Evolutionary conservation across 345 rosid species (phyloP).

Genomic region (Nasturtium officinale): DNA sequence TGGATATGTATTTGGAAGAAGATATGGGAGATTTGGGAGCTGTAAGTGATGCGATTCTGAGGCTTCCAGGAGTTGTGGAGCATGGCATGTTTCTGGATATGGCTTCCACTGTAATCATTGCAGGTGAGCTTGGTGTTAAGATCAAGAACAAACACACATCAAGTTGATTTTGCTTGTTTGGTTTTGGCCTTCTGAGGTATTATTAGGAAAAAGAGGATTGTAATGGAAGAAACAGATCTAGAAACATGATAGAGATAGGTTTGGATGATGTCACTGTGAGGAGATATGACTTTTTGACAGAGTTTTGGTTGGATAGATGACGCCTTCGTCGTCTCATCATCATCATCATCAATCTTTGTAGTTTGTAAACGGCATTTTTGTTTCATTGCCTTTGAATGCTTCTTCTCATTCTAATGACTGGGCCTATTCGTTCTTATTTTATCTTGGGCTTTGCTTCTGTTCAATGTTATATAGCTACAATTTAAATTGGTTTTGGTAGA

Average conservation of each 20-base stretch:
- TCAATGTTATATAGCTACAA: neutral
- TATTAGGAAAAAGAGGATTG: slow-evolving; percentile 6
- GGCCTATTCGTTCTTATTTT: neutral
- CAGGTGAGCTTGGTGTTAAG: slow-evolving; percentile 78
- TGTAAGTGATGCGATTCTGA: slow-evolving; percentile 70
- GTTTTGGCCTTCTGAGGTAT: neutral
- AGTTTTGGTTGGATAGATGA: slow-evolving; percentile 24
- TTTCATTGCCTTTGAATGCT: neutral
- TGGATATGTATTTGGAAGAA: slow-evolving; percentile 70
- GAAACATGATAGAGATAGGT: too few relatives aligned
- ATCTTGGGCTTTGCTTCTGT: slow-evolving; percentile 26
- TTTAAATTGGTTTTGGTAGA: slow-evolving; percentile 20
- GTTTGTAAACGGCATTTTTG: neutral
- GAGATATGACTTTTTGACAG: neutral
- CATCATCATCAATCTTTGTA: neutral
- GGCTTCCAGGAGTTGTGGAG: slow-evolving; percentile 89
- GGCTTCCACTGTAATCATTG: slow-evolving; percentile 91
- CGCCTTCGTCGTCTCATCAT: too few relatives aligned
- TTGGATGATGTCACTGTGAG: slow-evolving; percentile 27
- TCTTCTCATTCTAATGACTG: neutral
- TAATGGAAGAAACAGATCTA: neutral
- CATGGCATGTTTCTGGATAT: slow-evolving; percentile 95
- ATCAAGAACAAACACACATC: slow-evolving; percentile 53
- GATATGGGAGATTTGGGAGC: slow-evolving; percentile 77
- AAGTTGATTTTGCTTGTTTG: neutral